A percentile compares a stretch with the other conserved stretches of the same genome.
Evolutionary conservation across 257 asterid genomes (phyloP).

Genomic region (Solanum bulbocastanum): DNA sequence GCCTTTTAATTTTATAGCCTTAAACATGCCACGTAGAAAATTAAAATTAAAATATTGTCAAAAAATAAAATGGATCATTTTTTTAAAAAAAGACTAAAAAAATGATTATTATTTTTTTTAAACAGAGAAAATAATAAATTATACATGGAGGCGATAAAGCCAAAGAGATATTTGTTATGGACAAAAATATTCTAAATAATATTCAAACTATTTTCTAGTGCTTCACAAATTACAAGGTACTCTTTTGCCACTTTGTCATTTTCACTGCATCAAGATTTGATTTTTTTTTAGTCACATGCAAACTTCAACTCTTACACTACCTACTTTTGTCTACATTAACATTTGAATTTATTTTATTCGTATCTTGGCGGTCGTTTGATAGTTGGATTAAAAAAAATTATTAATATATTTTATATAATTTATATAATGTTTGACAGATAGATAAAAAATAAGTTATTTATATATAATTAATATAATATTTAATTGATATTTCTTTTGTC

Average conservation of each 20-base stretch:
- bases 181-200: neutral
- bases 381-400: neutral
- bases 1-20: too few species aligned
- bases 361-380: accelerated
- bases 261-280: neutral
- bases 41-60: too few species aligned
- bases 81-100: too few species aligned
- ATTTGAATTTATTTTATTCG: accelerated
- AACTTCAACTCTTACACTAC: neutral
- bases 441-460: too few species aligned
- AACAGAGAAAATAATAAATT: neutral
- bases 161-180: constrained; percentile 5
- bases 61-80: too few species aligned
- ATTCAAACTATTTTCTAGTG: neutral
- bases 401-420: too few species aligned
- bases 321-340: neutral
- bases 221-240: neutral
- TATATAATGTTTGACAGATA: too few species aligned
- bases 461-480: too few species aligned
- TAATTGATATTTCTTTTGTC: neutral
- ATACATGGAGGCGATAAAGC: neutral
- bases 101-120: too few species aligned
- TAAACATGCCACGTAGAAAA: too few species aligned
- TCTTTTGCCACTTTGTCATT: neutral
- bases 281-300: neutral